Percentiles rank a stretch among this genome's conserved stretches.
Evolutionary conservation across 768 basidiomycete species (phyloP).

Genomic region (Cystobasidium tubakii): DNA sequence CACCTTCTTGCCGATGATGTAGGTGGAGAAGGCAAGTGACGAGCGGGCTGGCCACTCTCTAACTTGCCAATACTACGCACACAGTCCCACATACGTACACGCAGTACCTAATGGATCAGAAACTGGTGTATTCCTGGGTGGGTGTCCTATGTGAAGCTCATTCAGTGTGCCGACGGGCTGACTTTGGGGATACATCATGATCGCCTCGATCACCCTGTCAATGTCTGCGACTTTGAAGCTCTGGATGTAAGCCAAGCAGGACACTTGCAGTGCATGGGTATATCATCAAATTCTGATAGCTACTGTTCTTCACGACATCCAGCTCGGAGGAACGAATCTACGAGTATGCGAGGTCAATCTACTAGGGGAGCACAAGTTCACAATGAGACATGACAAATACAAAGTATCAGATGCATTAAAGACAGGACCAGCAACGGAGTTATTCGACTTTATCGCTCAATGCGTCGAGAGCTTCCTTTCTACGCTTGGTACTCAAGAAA

Average conservation of each 20-base stretch:
- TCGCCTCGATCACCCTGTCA: not conserved
- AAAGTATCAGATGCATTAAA: slow-evolving; percentile 89
- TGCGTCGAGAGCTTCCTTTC: slow-evolving; percentile 94
- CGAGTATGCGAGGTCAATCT: slow-evolving; percentile 70
- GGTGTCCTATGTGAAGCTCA: too few relatives aligned
- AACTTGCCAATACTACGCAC: not conserved
- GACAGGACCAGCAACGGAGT: slow-evolving; percentile 74
- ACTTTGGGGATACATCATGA: not conserved
- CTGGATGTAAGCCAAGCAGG: slow-evolving; percentile 3
- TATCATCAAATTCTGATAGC: too few relatives aligned
- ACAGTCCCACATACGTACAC: slow-evolving; percentile 94
- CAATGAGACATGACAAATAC: slow-evolving; percentile 89
- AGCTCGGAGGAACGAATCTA: slow-evolving; percentile 92
- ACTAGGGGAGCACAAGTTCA: slow-evolving; percentile 82
- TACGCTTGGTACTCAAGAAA: slow-evolving; percentile 52
- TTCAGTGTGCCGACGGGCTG: not conserved
- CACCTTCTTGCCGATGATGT: slow-evolving; percentile 78
- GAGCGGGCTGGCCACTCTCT: not conserved
- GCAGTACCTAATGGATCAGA: slow-evolving; percentile 90
- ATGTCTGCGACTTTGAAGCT: not conserved
- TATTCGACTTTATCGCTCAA: slow-evolving; percentile 97
- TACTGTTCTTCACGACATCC: not conserved
- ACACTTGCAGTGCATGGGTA: too few relatives aligned
- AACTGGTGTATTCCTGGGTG: slow-evolving; percentile 87
- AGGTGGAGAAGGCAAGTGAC: slow-evolving; percentile 27